Evolutionary conservation across 768 basidiomycete genomes (phyloP), one percentile per base, ranked within the genome.

Genomic region (Lactarius hatsudake): DNA sequence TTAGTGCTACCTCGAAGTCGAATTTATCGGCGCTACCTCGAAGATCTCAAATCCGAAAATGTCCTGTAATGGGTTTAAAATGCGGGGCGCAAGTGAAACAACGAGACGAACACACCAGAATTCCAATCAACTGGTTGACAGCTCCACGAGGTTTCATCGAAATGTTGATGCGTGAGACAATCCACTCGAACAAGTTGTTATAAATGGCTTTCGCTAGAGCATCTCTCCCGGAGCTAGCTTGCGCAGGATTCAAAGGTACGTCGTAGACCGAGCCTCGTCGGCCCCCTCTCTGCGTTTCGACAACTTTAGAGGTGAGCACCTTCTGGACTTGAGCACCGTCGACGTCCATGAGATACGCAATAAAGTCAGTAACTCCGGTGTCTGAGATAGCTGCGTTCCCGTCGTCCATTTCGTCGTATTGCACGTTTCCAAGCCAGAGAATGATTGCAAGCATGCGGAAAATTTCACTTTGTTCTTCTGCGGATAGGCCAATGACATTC

Each of bases 31-130:
- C 40, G 17, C 61, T 73, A 91, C 92, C 81, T 96, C 90, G 75
- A 99, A 98, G 73, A 98, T 98, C 78, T 99, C 96, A 73, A 99
- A 99, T 13, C 96, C 96, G 77, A 97, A 99, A 72, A 99, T 99
- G 79, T 99, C 96, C 90, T 92, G 62, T 34, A 48, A 4, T 40
- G 58, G 66, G 59, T 13, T 43, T 59, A 67, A 18, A 63, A 59
- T 63, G 53, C 32, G n/a, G 56, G 9, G 26, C 57, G 30, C 34
- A 28, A 63, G 56, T 45, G 23, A 59, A 43, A 60, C 69, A 55
- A 43, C 5, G 45, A 13, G 45, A 18, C 42, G 17, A 28, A 76
- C 87, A 59, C 63, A 91, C 90, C 76, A 99, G 79, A 70, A 99
- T 98, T 59, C 97, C 96, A 69, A 99, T 93, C 63, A 98, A 81